Base-by-base conservation (phyloP, 1,139 yeast genomes). In the Pneumocystis murina region DNA sequence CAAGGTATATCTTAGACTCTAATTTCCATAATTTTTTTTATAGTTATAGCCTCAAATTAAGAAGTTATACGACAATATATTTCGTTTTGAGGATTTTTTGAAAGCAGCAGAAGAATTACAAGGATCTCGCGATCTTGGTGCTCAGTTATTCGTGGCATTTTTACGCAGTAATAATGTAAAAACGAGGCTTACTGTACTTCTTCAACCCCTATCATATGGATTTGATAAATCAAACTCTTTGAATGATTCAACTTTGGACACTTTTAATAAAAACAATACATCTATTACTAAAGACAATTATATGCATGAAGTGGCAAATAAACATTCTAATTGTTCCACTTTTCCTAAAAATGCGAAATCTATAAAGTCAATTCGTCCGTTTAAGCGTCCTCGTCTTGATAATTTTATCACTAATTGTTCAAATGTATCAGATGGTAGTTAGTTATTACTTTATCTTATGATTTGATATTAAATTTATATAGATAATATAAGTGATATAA, bases 201-300 rank as follows among this genome's bases (percentile, higher is more conserved):
- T 91, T 24, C 99, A 94, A 71, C 94, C 97, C 0, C 91, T 96
- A 0, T 97, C 92, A 72, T 86, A 84, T 70, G 84, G 92, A 0
- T 76, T 82, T 66, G 70, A 76, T 20, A 64, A 60, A 43, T 40
- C 64, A 2, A 64, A 60, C 33, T 62, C 64, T 55, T 62, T 39
- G n/a, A 28, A 43, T 17, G 57, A 54, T 4, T 61, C 41, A 24
- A 33, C 43, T 12, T 12, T 14, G 14, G 24, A 20, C 10, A 43
- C 16, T 43, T 43, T 17, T 20, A 20, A 17, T 43, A 7, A 43
- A 20, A 20, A 43, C 36, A 84, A 90, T 0, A 84, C 84, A 69
- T 90, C 96, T 0, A 70, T 91, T 33, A 92, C 96, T 0, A 91
- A 96, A 0, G 97, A 92, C 72, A 86, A 84, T 69, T 84, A 92